Evolutionary conservation across 139 green algal species (phyloP).

Genomic region (Chlorella sp.): DNA sequence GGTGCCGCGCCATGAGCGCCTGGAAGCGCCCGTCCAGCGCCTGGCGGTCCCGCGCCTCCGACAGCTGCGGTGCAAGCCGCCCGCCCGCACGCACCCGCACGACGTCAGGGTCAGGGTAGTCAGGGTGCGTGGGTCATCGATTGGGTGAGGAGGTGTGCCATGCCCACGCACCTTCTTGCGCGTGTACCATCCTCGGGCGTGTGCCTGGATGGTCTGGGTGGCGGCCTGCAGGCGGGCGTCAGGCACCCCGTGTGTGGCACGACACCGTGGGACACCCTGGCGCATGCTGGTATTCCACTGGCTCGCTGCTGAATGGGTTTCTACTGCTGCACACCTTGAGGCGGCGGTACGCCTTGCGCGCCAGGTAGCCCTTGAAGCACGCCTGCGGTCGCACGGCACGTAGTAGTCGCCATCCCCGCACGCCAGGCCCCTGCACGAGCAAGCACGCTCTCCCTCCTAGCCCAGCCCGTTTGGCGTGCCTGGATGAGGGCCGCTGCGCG

Average conservation of each 20-base stretch:
- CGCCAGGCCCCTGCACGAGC: too few relatives aligned
- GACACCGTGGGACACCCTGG: too few relatives aligned
- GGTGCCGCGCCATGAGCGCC: conserved; percentile 26
- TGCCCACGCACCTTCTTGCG: conserved; percentile 1
- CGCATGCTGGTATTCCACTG: too few relatives aligned
- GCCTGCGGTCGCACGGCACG: neutral
- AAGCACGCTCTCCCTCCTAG: too few relatives aligned
- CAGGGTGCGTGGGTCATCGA: too few relatives aligned
- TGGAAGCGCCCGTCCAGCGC: conserved; percentile 22
- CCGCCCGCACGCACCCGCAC: too few relatives aligned
- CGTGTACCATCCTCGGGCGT: conserved; percentile 3
- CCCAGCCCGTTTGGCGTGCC: too few relatives aligned
- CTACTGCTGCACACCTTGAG: too few relatives aligned
- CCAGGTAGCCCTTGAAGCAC: neutral
- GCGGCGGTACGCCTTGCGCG: neutral
- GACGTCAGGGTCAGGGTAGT: too few relatives aligned
- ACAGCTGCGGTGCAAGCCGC: neutral
- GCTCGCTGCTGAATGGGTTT: too few relatives aligned
- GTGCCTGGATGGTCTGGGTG: neutral
- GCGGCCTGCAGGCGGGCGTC: neutral
- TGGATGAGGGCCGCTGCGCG: conserved; percentile 1
- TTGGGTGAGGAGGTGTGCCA: too few relatives aligned
- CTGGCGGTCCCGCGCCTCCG: neutral
- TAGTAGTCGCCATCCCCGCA: neutral
- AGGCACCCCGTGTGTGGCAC: too few relatives aligned